Base-by-base conservation (phyloP, 768 basidiomycete species). In the Tulasnella sp. region DNA sequence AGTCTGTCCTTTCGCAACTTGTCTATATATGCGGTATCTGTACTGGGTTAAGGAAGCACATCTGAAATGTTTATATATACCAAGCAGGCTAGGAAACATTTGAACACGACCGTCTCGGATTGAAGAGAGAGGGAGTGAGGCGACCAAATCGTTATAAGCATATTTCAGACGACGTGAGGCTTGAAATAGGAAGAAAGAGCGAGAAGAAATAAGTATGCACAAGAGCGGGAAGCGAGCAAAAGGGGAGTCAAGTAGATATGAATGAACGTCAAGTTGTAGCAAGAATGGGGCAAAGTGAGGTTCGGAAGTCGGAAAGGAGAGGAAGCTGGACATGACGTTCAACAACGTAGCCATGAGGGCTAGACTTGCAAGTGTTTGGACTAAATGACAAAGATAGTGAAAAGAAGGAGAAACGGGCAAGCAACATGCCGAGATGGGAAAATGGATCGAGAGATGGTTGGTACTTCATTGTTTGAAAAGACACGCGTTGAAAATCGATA, bases 101-200 rank as follows among this genome's bases (percentile, higher is more conserved):
- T 7, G 60, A 64, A 64, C 7, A n/a, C 6, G 31, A 64, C n/a
- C 28, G 60, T n/a, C 60, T n/a, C 24, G 60, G 24, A 31, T 3
- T 64, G n/a, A 7, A 18, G 60, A 64, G 60, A 31, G 28, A 31
- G 12, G 60, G 60, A 64, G 60, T 7, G 60, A 64, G 20, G 60
- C 28, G 60, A 64, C 60, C 60, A 28, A 64, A 64, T 64, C 60
- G 60, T 3, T 64, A 64, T 64, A 31, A 64, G 60, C 60, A 64
- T 64, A 64, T 2, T 64, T 31, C 60, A 64, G 60, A 64, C 60
- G n/a, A 28, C 3, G 24, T 64, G 60, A 64, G 60, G 11, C n/a
- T 64, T 6, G 60, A 28, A 64, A 28, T 22, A n/a, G 60, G 18
- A 28, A 31, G 8, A 31, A 12, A 14, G 60, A 31, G 60, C 28